Percentiles rank a stretch among this genome's conserved stretches.
Conservation (phyloP, 257 asterid genomes). For the Salvia miltiorrhiza region DNA sequence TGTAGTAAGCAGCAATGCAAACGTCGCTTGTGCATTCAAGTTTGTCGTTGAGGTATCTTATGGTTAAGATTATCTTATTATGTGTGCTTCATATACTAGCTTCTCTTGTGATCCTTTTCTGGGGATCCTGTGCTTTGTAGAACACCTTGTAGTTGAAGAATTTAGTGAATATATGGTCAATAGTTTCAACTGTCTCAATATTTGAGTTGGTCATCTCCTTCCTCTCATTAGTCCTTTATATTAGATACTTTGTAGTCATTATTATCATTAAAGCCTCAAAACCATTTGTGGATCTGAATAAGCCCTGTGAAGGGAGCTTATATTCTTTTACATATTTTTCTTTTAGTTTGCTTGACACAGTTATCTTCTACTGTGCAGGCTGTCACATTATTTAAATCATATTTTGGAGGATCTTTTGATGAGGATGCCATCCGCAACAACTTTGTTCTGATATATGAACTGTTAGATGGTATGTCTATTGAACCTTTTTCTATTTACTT, state of each 20-base stretch:
- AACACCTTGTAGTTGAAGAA: conserved; percentile 4
- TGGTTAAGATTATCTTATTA: conserved; percentile 4
- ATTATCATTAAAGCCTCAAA: not conserved
- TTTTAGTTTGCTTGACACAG: conserved; percentile 25
- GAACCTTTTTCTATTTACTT: not conserved
- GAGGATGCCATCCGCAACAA: conserved; percentile 99
- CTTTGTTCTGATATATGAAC: conserved; percentile 90
- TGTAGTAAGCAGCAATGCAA: conserved; percentile 98
- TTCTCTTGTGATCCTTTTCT: conserved; percentile 11
- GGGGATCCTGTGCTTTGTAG: not conserved
- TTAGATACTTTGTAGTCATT: not conserved
- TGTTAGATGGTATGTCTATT: conserved; percentile 77
- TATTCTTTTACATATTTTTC: not conserved
- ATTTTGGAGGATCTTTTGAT: conserved; percentile 97
- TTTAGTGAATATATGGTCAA: not conserved
- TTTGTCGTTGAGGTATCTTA: conserved; percentile 94
- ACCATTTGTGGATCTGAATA: conserved; percentile 12
- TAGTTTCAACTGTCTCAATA: conserved; percentile 10
- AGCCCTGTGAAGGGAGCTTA: conserved; percentile 8
- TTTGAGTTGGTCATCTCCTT: not conserved
- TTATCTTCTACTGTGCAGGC: conserved; percentile 62
- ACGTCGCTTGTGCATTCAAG: conserved; percentile 97
- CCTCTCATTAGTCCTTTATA: not conserved
- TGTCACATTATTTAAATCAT: conserved; percentile 86
- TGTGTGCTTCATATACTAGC: conserved; percentile 20